Evolutionary conservation across 192 early-diverging fungal genomes (phyloP), one percentile per base, ranked within the genome.

Genomic region (Podila minutissima): DNA sequence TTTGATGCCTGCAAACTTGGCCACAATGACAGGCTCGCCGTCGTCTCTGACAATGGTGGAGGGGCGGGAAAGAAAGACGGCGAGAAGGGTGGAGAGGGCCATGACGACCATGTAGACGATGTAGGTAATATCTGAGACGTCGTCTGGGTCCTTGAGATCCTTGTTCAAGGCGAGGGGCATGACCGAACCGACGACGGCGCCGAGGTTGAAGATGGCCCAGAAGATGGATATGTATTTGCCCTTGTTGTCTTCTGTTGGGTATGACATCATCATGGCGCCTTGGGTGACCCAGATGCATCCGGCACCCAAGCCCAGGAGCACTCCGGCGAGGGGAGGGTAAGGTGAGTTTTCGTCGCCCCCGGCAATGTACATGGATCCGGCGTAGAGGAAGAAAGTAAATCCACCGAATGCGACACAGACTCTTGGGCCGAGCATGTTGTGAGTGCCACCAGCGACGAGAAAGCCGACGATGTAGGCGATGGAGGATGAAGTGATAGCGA

Each of bases 151-250:
- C 29, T 22, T 4, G 0, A 73, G 55, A 15, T 63, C 62, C 63
- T 89, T 82, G 83, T 94, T 91, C 62, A 92, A 84, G 49, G 83
- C 89, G 62, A 95, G 88, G 24, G 89, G 89, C 48, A 97, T 84
- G 33, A 90, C 85, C 35, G 91, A 90, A 64, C 95, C 95, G 26
- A 97, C 65, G 73, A 94, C 89, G 60, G 92, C 95, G 69, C 95
- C 95, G 69, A 92, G 74, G 71, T 86, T 87, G 86, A 95, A 97
- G 71, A 96, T 92, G 64, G 91, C 86, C 95, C 95, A 97, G 88
- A 97, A 97, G 31, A 90, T 82, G 35, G 91, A 89, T 57, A 97
- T 94, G 76, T 90, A 94, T 64, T 86, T 89, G 38, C 93, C 95
- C 83, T 95, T 95, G 60, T 93, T 88, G 35, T 89, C 82, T 74